phyloP scores from a whole-genome alignment of 1,139 yeast species.

The Trichomonascaceae sp. region DNA sequence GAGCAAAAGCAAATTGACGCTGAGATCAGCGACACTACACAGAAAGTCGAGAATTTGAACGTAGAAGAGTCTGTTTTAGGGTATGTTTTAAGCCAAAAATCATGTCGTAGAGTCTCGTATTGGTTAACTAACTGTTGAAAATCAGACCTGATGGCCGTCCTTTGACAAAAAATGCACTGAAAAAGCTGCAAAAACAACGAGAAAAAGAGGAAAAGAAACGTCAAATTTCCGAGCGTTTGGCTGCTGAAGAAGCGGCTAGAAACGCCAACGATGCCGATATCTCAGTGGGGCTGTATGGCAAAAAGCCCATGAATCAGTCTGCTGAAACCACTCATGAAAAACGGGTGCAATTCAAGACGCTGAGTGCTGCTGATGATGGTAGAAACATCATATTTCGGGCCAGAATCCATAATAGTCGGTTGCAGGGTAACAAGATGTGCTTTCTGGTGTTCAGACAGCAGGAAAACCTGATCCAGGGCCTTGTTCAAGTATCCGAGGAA shows the following conservation, averaged over 20 bases:
- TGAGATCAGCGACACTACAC: constrained; percentile 8
- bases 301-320: constrained; percentile 81
- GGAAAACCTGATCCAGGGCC: constrained; percentile 71
- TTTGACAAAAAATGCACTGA: constrained; percentile 87
- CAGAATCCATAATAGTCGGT: constrained; percentile 86
- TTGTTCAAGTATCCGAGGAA: constrained; percentile 63
- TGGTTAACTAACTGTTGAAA: not conserved
- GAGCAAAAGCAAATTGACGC: not conserved
- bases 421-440: constrained; percentile 92
- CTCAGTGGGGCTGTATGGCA: constrained; percentile 85
- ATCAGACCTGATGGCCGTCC: constrained; percentile 72
- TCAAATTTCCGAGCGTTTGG: constrained; percentile 84
- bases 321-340: constrained; percentile 44
- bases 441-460: constrained; percentile 92
- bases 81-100: not conserved
- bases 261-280: constrained; percentile 77
- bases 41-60: constrained; percentile 13
- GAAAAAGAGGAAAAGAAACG: constrained; percentile 92
- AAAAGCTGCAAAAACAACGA: constrained; percentile 87
- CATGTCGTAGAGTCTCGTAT: not conserved
- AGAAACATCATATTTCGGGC: constrained; percentile 83
- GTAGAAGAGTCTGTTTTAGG: constrained; percentile 9
- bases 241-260: constrained; percentile 78
- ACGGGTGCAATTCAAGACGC: constrained; percentile 52
- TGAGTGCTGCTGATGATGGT: constrained; percentile 62